Conservation (phyloP, 805 yeast genomes). For the Teunomyces barrocoloradensis region DNA sequence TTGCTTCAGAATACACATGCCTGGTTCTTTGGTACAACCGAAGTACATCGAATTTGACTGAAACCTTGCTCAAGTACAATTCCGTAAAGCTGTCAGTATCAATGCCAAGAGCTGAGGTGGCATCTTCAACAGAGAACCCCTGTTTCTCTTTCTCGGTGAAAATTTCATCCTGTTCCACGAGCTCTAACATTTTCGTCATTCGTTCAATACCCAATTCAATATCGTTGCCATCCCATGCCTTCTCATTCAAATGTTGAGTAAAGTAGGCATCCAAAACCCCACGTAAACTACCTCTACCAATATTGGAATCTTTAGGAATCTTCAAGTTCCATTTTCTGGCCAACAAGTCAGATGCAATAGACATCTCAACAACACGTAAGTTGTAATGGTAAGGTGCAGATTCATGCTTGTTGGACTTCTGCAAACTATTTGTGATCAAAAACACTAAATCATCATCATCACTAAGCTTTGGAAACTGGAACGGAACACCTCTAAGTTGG, state of each 20-base stretch:
- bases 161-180: slow-evolving; percentile 43
- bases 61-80: slow-evolving; percentile 48
- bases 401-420: slow-evolving; percentile 62
- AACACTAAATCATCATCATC: slow-evolving; percentile 45
- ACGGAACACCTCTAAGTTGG: slow-evolving; percentile 50
- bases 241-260: slow-evolving; percentile 25
- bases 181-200: slow-evolving; percentile 38
- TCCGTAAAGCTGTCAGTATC: slow-evolving; percentile 42
- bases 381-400: slow-evolving; percentile 71
- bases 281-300: slow-evolving; percentile 57
- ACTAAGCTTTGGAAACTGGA: slow-evolving; percentile 48
- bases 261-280: slow-evolving; percentile 59
- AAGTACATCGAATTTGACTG: slow-evolving; percentile 56
- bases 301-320: slow-evolving; percentile 48
- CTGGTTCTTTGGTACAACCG: slow-evolving; percentile 56
- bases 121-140: slow-evolving; percentile 53
- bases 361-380: slow-evolving; percentile 68
- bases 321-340: slow-evolving; percentile 47
- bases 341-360: slow-evolving; percentile 60
- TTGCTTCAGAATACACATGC: slow-evolving; percentile 63
- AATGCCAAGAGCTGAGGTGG: slow-evolving; percentile 42
- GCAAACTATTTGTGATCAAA: slow-evolving; percentile 62
- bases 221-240: slow-evolving; percentile 45
- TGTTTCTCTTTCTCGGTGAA: slow-evolving; percentile 26
- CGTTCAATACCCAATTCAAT: slow-evolving; percentile 40